Conservation (phyloP, 495 filamentous ascomycete genomes). For the Elasticomyces elasticus region DNA sequence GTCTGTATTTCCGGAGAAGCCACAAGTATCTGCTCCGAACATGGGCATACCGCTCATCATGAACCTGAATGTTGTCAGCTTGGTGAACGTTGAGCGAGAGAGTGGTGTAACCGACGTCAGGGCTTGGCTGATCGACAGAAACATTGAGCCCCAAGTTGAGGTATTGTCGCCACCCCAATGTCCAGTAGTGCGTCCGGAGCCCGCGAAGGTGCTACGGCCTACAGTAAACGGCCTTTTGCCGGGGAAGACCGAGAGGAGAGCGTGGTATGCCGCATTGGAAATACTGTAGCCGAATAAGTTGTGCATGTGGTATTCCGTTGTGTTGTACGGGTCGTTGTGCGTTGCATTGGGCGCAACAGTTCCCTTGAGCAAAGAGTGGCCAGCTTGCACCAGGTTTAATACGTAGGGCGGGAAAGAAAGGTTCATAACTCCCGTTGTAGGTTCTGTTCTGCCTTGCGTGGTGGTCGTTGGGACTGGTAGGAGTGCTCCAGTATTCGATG, state of each 20-base stretch:
- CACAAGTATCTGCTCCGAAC: slow-evolving; percentile 73
- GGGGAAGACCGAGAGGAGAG: slow-evolving; percentile 11
- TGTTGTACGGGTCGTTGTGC: slow-evolving; percentile 20
- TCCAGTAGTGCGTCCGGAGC: slow-evolving; percentile 9
- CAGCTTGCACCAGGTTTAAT: slow-evolving; percentile 12
- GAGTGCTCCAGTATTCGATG: slow-evolving; percentile 5
- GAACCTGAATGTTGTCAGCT: slow-evolving; percentile 69
- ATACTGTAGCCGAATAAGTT: slow-evolving; percentile 17
- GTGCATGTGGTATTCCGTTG: slow-evolving; percentile 6
- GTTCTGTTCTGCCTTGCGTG: slow-evolving; percentile 4
- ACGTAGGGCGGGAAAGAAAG: slow-evolving; percentile 22
- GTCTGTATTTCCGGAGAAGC: slow-evolving; percentile 61
- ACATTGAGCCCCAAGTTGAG: slow-evolving; percentile 21
- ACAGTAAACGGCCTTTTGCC: slow-evolving; percentile 16
- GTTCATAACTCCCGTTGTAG: slow-evolving; percentile 16
- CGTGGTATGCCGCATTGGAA: slow-evolving; percentile 18
- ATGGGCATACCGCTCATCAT: slow-evolving; percentile 75
- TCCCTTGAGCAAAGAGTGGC: slow-evolving; percentile 3
- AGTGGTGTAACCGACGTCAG: slow-evolving; percentile 47
- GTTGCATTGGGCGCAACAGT: slow-evolving; percentile 17
- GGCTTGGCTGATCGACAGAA: slow-evolving; percentile 47
- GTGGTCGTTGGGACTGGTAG: slow-evolving; percentile 1
- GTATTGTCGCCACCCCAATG: slow-evolving; percentile 86
- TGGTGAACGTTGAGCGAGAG: too few relatives aligned
- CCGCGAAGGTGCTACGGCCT: slow-evolving; percentile 14